phyloP scores from a whole-genome alignment of 1,284 basidiomycete genomes.

The Cutaneotrichosporon mucoides region DNA sequence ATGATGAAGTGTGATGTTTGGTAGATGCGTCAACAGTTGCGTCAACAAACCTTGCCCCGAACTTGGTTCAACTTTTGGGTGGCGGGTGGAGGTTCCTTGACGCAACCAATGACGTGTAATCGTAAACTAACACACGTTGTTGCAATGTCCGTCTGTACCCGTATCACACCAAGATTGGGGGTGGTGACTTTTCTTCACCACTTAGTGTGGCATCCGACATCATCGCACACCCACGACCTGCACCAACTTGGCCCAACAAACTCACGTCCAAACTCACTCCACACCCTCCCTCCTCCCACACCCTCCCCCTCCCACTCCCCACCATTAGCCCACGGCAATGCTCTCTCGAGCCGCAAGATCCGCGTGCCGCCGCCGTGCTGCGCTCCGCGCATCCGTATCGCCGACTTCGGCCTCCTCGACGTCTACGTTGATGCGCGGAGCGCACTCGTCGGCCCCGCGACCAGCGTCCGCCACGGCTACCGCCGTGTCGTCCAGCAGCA shows the following conservation, averaged over 20 bases:
- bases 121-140: neutral
- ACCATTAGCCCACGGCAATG: neutral
- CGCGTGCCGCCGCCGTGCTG: neutral
- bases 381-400: neutral
- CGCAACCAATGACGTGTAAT: neutral
- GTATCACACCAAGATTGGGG: neutral
- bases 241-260: too few species aligned
- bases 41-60: neutral
- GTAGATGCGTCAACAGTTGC: neutral
- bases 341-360: slow-evolving; percentile 6
- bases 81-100: slow-evolving; percentile 4
- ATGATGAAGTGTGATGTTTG: neutral
- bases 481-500: neutral
- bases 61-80: slow-evolving; percentile 15
- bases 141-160: neutral
- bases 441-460: slow-evolving; percentile 16
- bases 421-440: neutral
- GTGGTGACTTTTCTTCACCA: slow-evolving; percentile 1
- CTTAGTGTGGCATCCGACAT: neutral
- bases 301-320: neutral
- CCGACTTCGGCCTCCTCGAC: neutral
- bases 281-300: neutral
- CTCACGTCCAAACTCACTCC: neutral
- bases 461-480: slow-evolving; percentile 10
- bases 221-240: too few species aligned